Evolutionary conservation across 495 filamentous ascomycete species (phyloP).

Genomic region (Penicillium malachiteum): DNA sequence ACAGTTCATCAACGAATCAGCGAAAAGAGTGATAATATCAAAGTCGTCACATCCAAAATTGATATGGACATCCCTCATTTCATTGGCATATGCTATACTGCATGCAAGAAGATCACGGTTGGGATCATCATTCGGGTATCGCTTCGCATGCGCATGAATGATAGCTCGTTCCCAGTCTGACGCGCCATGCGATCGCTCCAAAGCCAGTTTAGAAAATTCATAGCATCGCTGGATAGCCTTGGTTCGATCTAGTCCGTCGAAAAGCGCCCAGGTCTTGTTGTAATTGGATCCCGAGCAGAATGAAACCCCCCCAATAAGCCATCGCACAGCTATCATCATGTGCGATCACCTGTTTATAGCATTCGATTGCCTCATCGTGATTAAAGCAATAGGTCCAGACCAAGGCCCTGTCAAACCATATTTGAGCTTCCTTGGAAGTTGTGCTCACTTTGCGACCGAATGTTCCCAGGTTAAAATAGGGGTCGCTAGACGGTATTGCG

Average conservation of each 20-base stretch:
- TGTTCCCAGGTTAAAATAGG: conserved; percentile 58
- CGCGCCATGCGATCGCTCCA: conserved; percentile 23
- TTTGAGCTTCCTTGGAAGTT: conserved; percentile 40
- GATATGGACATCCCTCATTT: conserved; percentile 57
- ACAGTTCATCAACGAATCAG: conserved; percentile 69
- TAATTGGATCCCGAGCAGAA: conserved; percentile 69
- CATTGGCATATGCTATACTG: conserved; percentile 58
- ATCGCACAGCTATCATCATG: conserved; percentile 56
- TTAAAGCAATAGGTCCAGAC: conserved; percentile 68
- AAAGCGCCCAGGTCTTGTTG: conserved; percentile 70
- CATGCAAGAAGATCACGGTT: conserved; percentile 47
- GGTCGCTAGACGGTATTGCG: conserved; percentile 33
- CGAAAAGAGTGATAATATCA: conserved; percentile 61
- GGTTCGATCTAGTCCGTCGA: conserved; percentile 56
- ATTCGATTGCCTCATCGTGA: conserved; percentile 59
- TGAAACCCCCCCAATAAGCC: conserved; percentile 68
- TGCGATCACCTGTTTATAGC: conserved; percentile 57
- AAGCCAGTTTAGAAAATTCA: conserved; percentile 42
- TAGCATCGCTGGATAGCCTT: conserved; percentile 44
- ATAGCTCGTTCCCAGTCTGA: conserved; percentile 54
- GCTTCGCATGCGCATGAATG: conserved; percentile 52
- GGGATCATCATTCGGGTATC: conserved; percentile 50
- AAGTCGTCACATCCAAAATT: conserved; percentile 52
- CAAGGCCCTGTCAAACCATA: conserved; percentile 61
- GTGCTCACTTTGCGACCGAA: conserved; percentile 50